Percentiles rank a stretch among this genome's conserved stretches.
These are phyloP conservation scores for Glutinoglossum americanum DNA, from an alignment of 495 filamentous ascomycete species.

Conservation along the genomic window DNA sequence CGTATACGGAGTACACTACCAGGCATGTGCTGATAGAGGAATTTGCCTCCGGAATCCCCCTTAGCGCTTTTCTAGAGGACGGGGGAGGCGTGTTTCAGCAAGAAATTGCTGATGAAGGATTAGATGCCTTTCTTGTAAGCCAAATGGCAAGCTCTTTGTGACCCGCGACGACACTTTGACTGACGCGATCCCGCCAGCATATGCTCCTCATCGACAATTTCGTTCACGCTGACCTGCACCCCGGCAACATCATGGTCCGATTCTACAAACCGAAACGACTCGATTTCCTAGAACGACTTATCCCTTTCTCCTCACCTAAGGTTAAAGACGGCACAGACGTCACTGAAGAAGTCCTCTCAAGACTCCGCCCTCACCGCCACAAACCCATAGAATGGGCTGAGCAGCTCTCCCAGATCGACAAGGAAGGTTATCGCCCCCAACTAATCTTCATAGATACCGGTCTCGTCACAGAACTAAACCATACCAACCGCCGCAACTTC, in stretches of 20 bases:
- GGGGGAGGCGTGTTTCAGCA: constrained; percentile 84
- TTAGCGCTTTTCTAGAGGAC: constrained; percentile 71
- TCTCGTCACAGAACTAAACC: constrained; percentile 84
- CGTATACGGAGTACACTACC: constrained; percentile 77
- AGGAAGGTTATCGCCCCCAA: constrained; percentile 81
- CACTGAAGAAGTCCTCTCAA: constrained; percentile 64
- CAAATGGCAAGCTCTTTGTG: neutral
- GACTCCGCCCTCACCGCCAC: constrained; percentile 49
- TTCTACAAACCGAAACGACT: constrained; percentile 75
- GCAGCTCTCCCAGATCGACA: constrained; percentile 57
- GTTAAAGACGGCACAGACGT: constrained; percentile 35
- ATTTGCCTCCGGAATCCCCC: constrained; percentile 81
- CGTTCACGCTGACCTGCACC: constrained; percentile 93
- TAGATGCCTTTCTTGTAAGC: constrained; percentile 74
- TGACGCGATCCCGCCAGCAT: too few species aligned
- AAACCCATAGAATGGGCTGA: constrained; percentile 44
- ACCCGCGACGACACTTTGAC: too few species aligned
- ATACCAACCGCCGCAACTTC: constrained; percentile 71
- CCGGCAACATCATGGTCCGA: constrained; percentile 98
- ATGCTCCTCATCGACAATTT: constrained; percentile 99
- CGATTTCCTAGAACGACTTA: constrained; percentile 21
- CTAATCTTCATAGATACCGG: constrained; percentile 96
- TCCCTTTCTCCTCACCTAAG: constrained; percentile 1
- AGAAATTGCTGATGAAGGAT: constrained; percentile 85
- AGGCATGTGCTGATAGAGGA: constrained; percentile 88